Conservation (phyloP, 1,139 yeast genomes). For the Pichia sp. region DNA sequence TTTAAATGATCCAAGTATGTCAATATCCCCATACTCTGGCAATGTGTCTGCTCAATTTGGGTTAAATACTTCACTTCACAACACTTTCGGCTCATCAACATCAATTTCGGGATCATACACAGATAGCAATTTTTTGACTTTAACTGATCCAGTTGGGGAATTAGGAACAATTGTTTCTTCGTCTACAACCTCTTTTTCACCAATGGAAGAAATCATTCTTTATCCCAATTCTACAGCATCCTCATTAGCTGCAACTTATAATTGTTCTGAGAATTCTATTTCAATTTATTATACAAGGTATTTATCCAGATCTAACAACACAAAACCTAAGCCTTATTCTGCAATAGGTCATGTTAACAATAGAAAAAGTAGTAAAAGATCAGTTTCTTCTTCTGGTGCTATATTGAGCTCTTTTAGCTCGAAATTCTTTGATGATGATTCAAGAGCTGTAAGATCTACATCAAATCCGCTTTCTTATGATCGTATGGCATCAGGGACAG, state of each 20-base stretch:
- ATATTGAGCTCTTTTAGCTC: conserved; percentile 40
- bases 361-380: conserved; percentile 22
- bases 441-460: conserved; percentile 47
- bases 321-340: conserved; percentile 15
- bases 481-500: conserved; percentile 47
- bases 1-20: background rate
- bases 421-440: conserved; percentile 35
- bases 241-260: conserved; percentile 50
- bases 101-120: conserved; percentile 11
- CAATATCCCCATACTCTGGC: conserved; percentile 13
- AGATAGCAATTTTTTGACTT: conserved; percentile 43
- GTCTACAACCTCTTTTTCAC: conserved; percentile 59
- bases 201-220: conserved; percentile 48
- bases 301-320: conserved; percentile 26
- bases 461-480: conserved; percentile 57
- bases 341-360: conserved; percentile 13
- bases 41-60: conserved; percentile 8
- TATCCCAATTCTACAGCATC: conserved; percentile 39
- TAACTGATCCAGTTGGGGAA: conserved; percentile 66
- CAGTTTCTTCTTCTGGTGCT: conserved; percentile 22
- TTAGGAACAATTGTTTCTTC: conserved; percentile 63
- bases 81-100: conserved; percentile 7
- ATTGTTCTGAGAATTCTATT: conserved; percentile 39
- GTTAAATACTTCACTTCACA: background rate
- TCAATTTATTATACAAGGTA: conserved; percentile 48